Evolutionary conservation across 2,329 filamentous ascomycete species (phyloP).

Genomic region (Cladosporium sp.): DNA sequence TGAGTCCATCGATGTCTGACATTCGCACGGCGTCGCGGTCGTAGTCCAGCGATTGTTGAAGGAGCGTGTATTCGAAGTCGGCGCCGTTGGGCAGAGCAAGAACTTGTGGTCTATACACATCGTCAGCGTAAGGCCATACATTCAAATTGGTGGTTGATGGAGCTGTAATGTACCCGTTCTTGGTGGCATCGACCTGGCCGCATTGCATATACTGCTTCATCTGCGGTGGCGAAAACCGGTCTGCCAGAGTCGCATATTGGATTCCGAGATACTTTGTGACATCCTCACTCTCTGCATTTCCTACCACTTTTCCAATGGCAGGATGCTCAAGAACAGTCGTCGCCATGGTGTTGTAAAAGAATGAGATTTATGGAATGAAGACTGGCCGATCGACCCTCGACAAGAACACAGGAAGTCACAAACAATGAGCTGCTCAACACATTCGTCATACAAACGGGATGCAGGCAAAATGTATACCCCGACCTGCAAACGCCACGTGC

Average conservation of each 20-base stretch:
- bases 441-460: too few relatives aligned
- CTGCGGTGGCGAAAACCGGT: conserved; percentile 34
- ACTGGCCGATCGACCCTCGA: too few relatives aligned
- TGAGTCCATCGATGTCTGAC: conserved; percentile 49
- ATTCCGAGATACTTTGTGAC: conserved; percentile 35
- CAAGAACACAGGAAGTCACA: neutral
- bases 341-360: neutral
- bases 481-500: neutral
- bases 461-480: too few relatives aligned
- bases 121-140: neutral
- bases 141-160: neutral
- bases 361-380: neutral
- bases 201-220: conserved; percentile 26
- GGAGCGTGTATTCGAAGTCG: conserved; percentile 44
- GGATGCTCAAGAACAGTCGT: conserved; percentile 17
- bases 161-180: conserved; percentile 31
- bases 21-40: conserved; percentile 22
- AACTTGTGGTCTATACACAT: conserved; percentile 32
- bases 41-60: conserved; percentile 46
- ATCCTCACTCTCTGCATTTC: conserved; percentile 19
- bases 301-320: conserved; percentile 22
- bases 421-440: too few relatives aligned
- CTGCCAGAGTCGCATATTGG: conserved; percentile 35
- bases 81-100: conserved; percentile 39
- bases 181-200: conserved; percentile 30